phyloP scores from a whole-genome alignment of 345 rosid genomes.

The Hibiscus trionum region DNA sequence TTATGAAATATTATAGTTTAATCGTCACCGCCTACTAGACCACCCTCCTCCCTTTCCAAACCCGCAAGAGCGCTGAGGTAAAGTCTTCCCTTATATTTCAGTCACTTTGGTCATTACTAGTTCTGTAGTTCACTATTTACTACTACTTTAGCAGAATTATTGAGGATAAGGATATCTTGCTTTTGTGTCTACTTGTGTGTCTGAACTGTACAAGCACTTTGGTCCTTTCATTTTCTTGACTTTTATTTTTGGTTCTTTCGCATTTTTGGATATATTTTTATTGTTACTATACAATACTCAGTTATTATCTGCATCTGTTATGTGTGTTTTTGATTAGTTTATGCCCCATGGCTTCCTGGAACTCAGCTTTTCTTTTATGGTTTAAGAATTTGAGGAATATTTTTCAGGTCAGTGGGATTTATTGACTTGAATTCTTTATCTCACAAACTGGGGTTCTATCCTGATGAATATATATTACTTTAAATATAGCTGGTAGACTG shows the following conservation, averaged over 20 bases:
- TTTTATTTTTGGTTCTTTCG: not conserved
- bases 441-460: not conserved
- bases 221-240: not conserved
- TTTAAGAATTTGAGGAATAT: conserved; percentile 17
- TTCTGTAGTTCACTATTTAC: not conserved
- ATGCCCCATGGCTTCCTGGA: conserved; percentile 29
- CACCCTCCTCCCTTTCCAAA: not conserved
- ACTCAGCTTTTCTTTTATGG: conserved; percentile 19
- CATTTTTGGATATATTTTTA: not conserved
- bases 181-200: not conserved
- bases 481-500: not conserved
- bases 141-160: not conserved
- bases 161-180: not conserved
- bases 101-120: not conserved
- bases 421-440: not conserved
- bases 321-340: conserved; percentile 2
- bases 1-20: no score
- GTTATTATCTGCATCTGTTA: not conserved
- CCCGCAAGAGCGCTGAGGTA: not conserved
- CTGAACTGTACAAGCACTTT: not conserved
- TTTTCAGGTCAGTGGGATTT: conserved; percentile 22
- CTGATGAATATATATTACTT: not conserved
- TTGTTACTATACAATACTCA: not conserved
- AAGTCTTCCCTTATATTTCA: not conserved
- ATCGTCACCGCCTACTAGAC: not conserved